Conservation (phyloP, 2,329 filamentous ascomycete species). For the Cercospora citrullina region DNA sequence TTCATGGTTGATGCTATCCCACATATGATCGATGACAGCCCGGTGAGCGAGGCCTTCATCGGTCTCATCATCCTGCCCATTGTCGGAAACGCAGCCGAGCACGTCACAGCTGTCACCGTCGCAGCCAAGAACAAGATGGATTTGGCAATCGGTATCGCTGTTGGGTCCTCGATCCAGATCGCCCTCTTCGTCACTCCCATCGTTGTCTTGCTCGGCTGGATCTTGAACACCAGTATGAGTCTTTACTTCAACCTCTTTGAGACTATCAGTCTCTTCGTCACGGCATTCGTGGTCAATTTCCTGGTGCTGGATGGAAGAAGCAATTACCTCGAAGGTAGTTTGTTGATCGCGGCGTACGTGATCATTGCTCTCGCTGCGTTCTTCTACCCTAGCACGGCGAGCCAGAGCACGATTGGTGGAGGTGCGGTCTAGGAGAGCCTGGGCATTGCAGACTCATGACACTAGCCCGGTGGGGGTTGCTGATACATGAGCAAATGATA, state of each 20-base stretch:
- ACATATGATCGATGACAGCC: conserved; percentile 60
- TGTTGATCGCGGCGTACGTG: conserved; percentile 74
- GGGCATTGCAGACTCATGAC: background rate
- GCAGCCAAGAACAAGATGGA: conserved; percentile 86
- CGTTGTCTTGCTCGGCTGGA: conserved; percentile 76
- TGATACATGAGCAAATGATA: background rate
- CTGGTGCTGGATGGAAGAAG: conserved; percentile 79
- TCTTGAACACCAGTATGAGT: conserved; percentile 69
- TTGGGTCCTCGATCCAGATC: conserved; percentile 79
- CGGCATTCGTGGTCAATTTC: conserved; percentile 83
- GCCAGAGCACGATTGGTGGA: conserved; percentile 48
- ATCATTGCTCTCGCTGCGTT: conserved; percentile 67
- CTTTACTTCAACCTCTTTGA: conserved; percentile 63
- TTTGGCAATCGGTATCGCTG: conserved; percentile 75
- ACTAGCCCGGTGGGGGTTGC: background rate
- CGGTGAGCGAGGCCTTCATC: conserved; percentile 71
- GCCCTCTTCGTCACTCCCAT: conserved; percentile 76
- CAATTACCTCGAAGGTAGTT: conserved; percentile 76
- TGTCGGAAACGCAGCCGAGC: conserved; percentile 80
- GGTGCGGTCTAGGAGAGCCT: conserved; percentile 12
- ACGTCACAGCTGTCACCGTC: conserved; percentile 77
- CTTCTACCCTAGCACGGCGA: conserved; percentile 50
- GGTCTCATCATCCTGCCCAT: conserved; percentile 79
- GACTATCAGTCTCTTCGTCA: conserved; percentile 74
- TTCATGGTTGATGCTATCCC: conserved; percentile 75